A percentile compares a stretch with the other conserved stretches of the same genome.
Conservation (phyloP, 768 basidiomycete genomes). For the Auriscalpium vulgare region DNA sequence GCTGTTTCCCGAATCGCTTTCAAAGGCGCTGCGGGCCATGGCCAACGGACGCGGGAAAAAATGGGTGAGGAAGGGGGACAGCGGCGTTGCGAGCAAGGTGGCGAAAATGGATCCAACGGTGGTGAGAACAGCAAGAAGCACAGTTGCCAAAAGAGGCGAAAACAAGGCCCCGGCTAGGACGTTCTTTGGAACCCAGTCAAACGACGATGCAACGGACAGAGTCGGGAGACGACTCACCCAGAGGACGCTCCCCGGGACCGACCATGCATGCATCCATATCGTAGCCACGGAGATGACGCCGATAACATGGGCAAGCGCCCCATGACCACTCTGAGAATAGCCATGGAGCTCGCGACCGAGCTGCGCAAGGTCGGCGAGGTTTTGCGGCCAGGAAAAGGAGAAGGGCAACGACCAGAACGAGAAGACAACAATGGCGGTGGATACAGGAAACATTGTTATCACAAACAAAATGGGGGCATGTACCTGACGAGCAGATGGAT, state of each 20-base stretch:
- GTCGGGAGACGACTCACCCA: constrained; percentile 49
- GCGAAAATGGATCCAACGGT: constrained; percentile 81
- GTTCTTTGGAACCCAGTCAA: constrained; percentile 45
- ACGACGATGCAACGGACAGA: neutral
- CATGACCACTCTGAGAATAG: constrained; percentile 65
- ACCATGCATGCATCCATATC: constrained; percentile 97
- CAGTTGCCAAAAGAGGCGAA: constrained; percentile 72
- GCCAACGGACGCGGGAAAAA: constrained; percentile 81
- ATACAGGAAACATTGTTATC: constrained; percentile 61
- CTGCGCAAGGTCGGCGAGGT: constrained; percentile 65
- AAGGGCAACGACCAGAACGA: constrained; percentile 54
- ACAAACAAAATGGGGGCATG: constrained; percentile 63
- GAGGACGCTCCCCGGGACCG: constrained; percentile 87
- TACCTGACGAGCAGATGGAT: constrained; percentile 25
- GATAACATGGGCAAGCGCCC: constrained; percentile 67
- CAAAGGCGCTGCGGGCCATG: constrained; percentile 74
- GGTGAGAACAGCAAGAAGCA: constrained; percentile 78
- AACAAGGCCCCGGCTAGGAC: constrained; percentile 85
- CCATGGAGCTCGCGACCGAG: constrained; percentile 69
- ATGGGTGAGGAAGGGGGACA: constrained; percentile 75
- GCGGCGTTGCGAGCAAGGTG: constrained; percentile 71
- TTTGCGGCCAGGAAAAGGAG: constrained; percentile 69
- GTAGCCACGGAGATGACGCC: constrained; percentile 78
- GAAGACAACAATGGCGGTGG: constrained; percentile 43
- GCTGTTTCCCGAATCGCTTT: constrained; percentile 48